These are phyloP conservation scores for Ochetophila trinervis DNA, from an alignment of 306 rosid genomes.

Conservation along the genomic window DNA sequence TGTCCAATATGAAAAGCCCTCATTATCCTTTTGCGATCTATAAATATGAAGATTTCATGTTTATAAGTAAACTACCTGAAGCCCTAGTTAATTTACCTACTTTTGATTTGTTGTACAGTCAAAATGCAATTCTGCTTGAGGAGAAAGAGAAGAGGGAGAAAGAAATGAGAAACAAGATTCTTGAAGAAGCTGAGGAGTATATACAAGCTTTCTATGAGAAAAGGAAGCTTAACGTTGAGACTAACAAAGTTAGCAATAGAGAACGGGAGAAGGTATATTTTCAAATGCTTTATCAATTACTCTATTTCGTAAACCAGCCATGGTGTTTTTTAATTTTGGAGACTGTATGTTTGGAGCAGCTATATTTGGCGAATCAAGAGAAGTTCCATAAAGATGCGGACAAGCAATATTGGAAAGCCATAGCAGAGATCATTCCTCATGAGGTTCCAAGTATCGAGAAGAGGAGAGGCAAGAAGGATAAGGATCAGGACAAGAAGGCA, in stretches of 20 bases:
- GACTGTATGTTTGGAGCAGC: conserved; percentile 41
- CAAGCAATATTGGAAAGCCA: conserved; percentile 93
- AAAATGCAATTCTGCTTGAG: conserved; percentile 78
- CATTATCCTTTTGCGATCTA: not conserved
- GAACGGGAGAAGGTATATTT: conserved; percentile 85
- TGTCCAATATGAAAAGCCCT: too few species aligned
- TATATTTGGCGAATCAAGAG: conserved; percentile 75
- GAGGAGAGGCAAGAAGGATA: conserved; percentile 93
- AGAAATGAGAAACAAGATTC: conserved; percentile 78
- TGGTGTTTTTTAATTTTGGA: conserved; percentile 12
- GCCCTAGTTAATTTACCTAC: conserved; percentile 1
- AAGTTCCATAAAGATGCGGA: conserved; percentile 96
- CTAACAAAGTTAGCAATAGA: conserved; percentile 77
- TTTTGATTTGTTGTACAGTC: conserved; percentile 50
- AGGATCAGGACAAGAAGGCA: conserved; percentile 92
- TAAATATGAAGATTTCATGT: not conserved
- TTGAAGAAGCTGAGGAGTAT: conserved; percentile 94
- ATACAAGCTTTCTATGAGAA: conserved; percentile 81
- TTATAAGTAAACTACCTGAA: not conserved
- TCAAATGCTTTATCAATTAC: not conserved
- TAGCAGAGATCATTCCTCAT: conserved; percentile 89
- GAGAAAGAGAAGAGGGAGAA: conserved; percentile 96
- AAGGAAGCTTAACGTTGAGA: conserved; percentile 88
- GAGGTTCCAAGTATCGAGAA: conserved; percentile 96
- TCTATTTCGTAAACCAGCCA: not conserved